A percentile compares a stretch with the other conserved stretches of the same genome.
Evolutionary conservation across 345 rosid species (phyloP).

Genomic region (Salix brachista): DNA sequence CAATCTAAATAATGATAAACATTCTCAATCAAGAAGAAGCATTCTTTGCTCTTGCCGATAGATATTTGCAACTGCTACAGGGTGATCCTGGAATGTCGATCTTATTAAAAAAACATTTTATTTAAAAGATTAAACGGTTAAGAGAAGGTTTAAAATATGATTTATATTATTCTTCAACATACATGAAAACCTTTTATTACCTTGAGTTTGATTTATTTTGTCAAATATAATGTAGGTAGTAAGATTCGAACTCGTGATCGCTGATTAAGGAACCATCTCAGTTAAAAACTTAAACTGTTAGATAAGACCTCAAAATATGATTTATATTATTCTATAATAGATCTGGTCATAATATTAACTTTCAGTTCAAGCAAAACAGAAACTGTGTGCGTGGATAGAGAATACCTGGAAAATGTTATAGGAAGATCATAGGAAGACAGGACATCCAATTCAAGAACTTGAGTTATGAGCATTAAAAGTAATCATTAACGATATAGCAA

Average conservation of each 20-base stretch:
- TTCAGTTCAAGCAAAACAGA: background rate
- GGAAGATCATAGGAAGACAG: background rate
- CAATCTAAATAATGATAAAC: background rate
- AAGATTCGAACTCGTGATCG: no score
- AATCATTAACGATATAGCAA: background rate
- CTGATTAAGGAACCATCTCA: accelerated
- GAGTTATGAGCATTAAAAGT: background rate
- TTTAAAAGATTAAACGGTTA: no score
- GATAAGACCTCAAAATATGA: accelerated
- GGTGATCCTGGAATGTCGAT: background rate
- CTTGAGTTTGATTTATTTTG: no score
- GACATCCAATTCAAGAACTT: background rate
- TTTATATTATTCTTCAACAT: no score
- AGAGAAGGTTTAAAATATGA: no score
- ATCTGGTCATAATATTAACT: background rate
- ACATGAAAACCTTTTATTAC: no score
- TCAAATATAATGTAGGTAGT: no score
- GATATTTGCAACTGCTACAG: background rate
- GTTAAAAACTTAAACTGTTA: no score
- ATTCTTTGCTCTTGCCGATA: background rate
- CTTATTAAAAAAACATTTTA: no score
- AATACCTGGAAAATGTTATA: background rate
- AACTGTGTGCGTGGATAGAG: background rate
- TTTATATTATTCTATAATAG: no score
- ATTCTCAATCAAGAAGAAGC: background rate